phyloP scores from a whole-genome alignment of 192 early-diverging fungal species.

The Chytriomyces sp. region DNA sequence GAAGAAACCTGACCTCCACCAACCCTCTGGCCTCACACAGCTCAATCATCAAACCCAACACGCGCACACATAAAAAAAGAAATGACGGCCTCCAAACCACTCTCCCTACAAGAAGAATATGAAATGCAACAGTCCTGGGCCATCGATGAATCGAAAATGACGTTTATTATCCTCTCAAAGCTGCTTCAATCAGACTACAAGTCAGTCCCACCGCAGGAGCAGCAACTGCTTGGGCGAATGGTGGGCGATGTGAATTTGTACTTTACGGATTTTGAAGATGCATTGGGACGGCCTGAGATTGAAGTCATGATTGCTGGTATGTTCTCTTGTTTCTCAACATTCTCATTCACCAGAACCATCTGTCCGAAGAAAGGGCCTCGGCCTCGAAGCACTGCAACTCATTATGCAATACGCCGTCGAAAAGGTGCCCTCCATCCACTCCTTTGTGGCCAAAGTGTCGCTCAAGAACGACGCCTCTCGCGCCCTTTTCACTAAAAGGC shows the following conservation, averaged over 20 bases:
- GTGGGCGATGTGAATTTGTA: conserved; percentile 96
- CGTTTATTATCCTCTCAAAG: conserved; percentile 44
- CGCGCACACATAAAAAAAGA: conserved; percentile 52
- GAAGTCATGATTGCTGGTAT: conserved; percentile 94
- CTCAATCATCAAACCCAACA: background rate
- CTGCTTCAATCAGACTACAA: conserved; percentile 25
- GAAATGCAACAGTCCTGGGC: conserved; percentile 93
- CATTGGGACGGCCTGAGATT: conserved; percentile 70
- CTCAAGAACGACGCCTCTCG: conserved; percentile 65
- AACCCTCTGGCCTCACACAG: too few species aligned
- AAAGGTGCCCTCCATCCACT: conserved; percentile 53
- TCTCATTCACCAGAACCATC: conserved; percentile 18
- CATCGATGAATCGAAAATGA: conserved; percentile 70
- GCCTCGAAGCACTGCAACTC: conserved; percentile 59
- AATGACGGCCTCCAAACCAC: conserved; percentile 94
- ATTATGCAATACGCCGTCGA: conserved; percentile 69
- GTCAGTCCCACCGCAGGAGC: background rate
- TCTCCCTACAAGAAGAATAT: conserved; percentile 91
- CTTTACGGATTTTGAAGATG: conserved; percentile 80
- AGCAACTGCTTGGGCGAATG: conserved; percentile 64
- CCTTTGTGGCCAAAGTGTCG: conserved; percentile 71
- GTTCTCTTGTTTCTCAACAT: background rate
- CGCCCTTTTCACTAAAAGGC: conserved; percentile 60
- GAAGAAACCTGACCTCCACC: background rate
- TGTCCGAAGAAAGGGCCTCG: conserved; percentile 58